phyloP scores from a whole-genome alignment of 2,329 filamentous ascomycete genomes.

The Alternaria brassicae region DNA sequence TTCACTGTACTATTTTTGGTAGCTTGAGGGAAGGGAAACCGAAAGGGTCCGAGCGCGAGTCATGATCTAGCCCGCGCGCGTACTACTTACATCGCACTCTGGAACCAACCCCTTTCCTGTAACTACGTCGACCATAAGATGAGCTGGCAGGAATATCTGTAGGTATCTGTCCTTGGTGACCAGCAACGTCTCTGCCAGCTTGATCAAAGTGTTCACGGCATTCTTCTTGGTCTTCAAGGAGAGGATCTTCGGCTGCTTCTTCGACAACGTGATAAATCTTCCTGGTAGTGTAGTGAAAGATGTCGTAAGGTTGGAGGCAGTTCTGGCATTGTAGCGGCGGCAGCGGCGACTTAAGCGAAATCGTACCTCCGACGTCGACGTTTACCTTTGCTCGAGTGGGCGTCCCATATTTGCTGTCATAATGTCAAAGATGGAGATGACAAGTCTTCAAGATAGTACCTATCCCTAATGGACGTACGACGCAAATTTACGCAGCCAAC shows the following conservation, averaged over 20 bases:
- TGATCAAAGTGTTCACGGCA: too few relatives aligned
- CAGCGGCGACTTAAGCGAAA: too few relatives aligned
- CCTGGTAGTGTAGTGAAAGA: too few relatives aligned
- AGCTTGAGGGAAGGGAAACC: background rate
- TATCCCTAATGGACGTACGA: background rate
- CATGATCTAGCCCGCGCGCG: background rate
- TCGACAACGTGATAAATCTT: too few relatives aligned
- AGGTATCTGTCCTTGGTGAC: too few relatives aligned
- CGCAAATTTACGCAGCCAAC: background rate
- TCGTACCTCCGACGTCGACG: too few relatives aligned
- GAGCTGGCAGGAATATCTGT: too few relatives aligned
- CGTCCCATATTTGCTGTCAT: background rate
- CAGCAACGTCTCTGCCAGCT: too few relatives aligned
- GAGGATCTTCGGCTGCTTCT: too few relatives aligned
- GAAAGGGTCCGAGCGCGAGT: conserved; percentile 3
- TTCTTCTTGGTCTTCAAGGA: conserved; percentile 18
- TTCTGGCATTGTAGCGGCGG: background rate
- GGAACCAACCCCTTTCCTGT: conserved; percentile 5
- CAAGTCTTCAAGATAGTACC: background rate
- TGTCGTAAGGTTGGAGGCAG: too few relatives aligned
- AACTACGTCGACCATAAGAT: too few relatives aligned
- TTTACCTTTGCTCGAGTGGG: background rate
- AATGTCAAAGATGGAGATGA: background rate
- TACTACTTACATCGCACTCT: background rate
- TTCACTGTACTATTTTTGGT: conserved; percentile 7